These are phyloP conservation scores for Blastomyces percursus DNA, from an alignment of 2,329 filamentous ascomycete genomes.

Conservation along the genomic window DNA sequence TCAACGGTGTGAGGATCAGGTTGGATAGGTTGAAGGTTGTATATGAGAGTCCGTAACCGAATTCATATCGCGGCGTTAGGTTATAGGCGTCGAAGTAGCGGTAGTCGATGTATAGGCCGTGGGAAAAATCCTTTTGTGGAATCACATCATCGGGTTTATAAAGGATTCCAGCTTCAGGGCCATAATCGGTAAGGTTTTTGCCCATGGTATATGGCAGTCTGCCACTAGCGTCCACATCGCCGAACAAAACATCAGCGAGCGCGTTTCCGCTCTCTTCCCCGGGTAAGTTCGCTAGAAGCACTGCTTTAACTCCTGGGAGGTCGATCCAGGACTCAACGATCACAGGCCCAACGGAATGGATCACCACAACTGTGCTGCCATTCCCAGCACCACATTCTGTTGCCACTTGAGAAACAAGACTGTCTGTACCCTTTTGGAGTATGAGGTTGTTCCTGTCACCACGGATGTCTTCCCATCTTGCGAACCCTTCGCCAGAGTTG, in stretches of 20 bases:
- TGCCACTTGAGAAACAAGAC: constrained; percentile 59
- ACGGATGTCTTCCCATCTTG: constrained; percentile 45
- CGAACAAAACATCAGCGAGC: constrained; percentile 38
- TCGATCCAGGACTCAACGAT: constrained; percentile 52
- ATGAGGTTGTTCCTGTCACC: constrained; percentile 46
- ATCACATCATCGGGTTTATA: constrained; percentile 57
- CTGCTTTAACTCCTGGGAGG: constrained; percentile 51
- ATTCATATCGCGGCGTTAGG: constrained; percentile 69
- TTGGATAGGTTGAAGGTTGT: constrained; percentile 57
- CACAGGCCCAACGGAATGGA: constrained; percentile 67
- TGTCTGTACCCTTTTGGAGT: constrained; percentile 66
- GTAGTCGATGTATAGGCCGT: constrained; percentile 83
- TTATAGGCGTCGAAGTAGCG: constrained; percentile 70
- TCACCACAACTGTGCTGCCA: constrained; percentile 66
- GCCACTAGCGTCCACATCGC: constrained; percentile 37
- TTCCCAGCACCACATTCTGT: constrained; percentile 51
- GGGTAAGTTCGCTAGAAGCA: constrained; percentile 54
- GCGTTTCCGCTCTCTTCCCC: constrained; percentile 44
- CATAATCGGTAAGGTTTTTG: constrained; percentile 47
- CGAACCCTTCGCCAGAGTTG: constrained; percentile 40
- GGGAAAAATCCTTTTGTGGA: constrained; percentile 72
- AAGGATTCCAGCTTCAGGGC: constrained; percentile 57
- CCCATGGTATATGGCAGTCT: constrained; percentile 54
- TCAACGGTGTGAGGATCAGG: constrained; percentile 38
- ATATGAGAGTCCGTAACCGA: constrained; percentile 78